phyloP scores from a whole-genome alignment of 2,329 filamentous ascomycete genomes.

The Aureobasidium namibiae region DNA sequence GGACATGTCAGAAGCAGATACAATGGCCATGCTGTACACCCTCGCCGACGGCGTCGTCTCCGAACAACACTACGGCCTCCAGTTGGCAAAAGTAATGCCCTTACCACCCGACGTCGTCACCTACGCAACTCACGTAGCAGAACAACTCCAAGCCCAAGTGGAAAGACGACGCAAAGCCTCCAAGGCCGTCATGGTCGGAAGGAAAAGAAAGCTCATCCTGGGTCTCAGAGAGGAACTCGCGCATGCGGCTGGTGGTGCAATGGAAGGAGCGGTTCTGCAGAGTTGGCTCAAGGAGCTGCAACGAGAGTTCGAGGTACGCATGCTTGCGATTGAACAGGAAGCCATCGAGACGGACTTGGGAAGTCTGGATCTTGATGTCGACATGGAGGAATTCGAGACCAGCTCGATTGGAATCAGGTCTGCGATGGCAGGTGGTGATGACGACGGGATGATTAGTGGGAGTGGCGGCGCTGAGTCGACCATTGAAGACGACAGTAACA shows the following conservation, averaged over 20 bases:
- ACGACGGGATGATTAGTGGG: neutral
- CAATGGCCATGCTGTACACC: slow-evolving; percentile 83
- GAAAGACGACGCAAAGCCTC: slow-evolving; percentile 50
- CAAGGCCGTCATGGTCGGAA: slow-evolving; percentile 49
- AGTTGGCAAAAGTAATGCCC: slow-evolving; percentile 65
- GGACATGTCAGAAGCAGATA: slow-evolving; percentile 46
- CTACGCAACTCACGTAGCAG: slow-evolving; percentile 58
- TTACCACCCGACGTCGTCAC: slow-evolving; percentile 61
- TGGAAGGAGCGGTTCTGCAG: slow-evolving; percentile 55
- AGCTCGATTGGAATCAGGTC: neutral
- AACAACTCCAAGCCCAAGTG: slow-evolving; percentile 44
- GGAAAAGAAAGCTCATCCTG: slow-evolving; percentile 65
- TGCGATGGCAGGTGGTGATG: neutral
- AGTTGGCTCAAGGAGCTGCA: slow-evolving; percentile 61
- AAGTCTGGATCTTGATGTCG: neutral
- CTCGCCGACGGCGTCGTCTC: slow-evolving; percentile 62
- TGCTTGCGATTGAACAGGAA: slow-evolving; percentile 57
- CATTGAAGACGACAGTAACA: neutral
- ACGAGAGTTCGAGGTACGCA: slow-evolving; percentile 63
- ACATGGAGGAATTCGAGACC: neutral
- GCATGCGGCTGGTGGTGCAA: slow-evolving; percentile 57
- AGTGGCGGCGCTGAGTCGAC: neutral
- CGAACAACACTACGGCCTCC: slow-evolving; percentile 74
- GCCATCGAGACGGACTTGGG: slow-evolving; percentile 15
- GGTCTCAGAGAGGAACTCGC: slow-evolving; percentile 63